Conservation (phyloP, 2,329 filamentous ascomycete genomes). For the Epichloe uncinata region DNA sequence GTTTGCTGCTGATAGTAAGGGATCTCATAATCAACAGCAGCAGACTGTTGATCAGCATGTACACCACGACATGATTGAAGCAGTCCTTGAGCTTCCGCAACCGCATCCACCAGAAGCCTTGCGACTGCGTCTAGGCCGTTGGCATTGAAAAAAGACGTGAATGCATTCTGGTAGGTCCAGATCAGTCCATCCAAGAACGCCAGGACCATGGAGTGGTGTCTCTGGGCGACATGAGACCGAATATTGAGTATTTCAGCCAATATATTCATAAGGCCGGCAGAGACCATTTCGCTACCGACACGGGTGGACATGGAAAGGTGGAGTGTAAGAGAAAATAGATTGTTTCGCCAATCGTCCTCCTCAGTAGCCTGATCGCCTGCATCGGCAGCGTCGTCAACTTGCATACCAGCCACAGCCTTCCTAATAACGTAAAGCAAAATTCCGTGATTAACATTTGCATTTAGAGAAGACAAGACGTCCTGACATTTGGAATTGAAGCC, state of each 20-base stretch:
- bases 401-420: conserved; percentile 78
- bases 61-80: conserved; percentile 61
- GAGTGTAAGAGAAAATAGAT: conserved; percentile 75
- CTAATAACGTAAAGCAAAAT: conserved; percentile 86
- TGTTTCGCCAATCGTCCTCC: conserved; percentile 79
- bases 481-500: conserved; percentile 62
- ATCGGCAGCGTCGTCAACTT: conserved; percentile 37
- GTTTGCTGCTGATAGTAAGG: conserved; percentile 90
- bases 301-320: conserved; percentile 64
- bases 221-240: conserved; percentile 67
- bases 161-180: conserved; percentile 72
- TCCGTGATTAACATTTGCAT: conserved; percentile 91
- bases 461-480: conserved; percentile 82
- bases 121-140: conserved; percentile 83
- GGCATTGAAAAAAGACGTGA: conserved; percentile 72
- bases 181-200: conserved; percentile 82
- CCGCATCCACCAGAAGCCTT: conserved; percentile 71
- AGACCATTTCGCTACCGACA: conserved; percentile 71
- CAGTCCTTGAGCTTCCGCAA: conserved; percentile 53
- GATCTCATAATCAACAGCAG: conserved; percentile 82
- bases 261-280: conserved; percentile 79
- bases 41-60: conserved; percentile 54
- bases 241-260: conserved; percentile 79
- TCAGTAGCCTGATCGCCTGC: conserved; percentile 48
- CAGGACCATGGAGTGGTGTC: conserved; percentile 71